Percentiles rank a stretch among this genome's conserved stretches.
Evolutionary conservation across 2,329 filamentous ascomycete genomes (phyloP).

Genomic region (Xylaria polymorpha): DNA sequence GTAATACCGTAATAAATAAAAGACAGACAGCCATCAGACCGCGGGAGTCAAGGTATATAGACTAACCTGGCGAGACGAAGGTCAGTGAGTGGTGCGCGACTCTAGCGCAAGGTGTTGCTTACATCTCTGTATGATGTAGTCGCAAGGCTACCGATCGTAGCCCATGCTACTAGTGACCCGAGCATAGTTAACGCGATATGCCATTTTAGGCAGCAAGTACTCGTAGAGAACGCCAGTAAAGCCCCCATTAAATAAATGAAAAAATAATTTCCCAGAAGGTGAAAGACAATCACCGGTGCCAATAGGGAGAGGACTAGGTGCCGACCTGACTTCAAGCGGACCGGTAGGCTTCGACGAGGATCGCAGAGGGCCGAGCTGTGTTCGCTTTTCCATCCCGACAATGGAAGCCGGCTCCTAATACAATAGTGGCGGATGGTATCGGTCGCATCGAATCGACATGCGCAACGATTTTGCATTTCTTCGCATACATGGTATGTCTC

Average conservation of each 20-base stretch:
- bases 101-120: constrained; percentile 9
- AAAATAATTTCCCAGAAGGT: background rate
- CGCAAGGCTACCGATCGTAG: constrained; percentile 27
- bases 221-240: background rate
- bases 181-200: constrained; percentile 35
- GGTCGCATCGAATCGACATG: constrained; percentile 4
- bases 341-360: background rate
- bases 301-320: constrained; percentile 17
- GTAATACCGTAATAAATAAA: background rate
- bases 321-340: background rate
- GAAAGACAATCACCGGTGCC: constrained; percentile 5
- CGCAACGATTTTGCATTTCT: constrained; percentile 1
- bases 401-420: background rate
- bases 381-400: background rate
- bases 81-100: constrained; percentile 6
- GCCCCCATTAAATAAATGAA: background rate
- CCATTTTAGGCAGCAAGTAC: constrained; percentile 8
- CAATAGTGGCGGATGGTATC: background rate
- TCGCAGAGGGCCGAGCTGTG: background rate
- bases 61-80: constrained; percentile 10
- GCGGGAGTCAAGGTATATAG: background rate
- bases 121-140: constrained; percentile 12
- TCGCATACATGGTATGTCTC: background rate
- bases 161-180: constrained; percentile 41
- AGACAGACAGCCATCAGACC: background rate